These are phyloP conservation scores for Calonectria hawksworthii DNA, from an alignment of 2,329 filamentous ascomycete genomes.

Conservation along the genomic window DNA sequence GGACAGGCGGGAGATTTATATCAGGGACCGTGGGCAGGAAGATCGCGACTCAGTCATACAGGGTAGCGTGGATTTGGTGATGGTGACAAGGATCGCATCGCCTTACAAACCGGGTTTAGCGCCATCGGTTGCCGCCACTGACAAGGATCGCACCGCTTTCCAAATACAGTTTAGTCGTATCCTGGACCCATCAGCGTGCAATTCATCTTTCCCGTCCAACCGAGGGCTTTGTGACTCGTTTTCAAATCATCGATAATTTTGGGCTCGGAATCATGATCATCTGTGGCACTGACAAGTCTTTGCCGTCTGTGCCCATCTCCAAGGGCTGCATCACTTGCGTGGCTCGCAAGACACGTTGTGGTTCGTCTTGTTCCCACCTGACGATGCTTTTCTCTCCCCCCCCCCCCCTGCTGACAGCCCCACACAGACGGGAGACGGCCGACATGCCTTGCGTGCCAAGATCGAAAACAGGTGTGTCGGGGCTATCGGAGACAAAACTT, in stretches of 20 bases:
- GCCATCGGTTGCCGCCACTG: background rate
- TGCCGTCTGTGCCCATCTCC: background rate
- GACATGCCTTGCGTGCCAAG: background rate
- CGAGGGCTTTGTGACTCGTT: background rate
- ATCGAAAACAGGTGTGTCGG: background rate
- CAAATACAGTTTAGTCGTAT: background rate
- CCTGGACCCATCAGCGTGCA: background rate
- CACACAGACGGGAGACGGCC: background rate
- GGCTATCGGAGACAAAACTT: conserved; percentile 11
- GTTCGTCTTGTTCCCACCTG: background rate
- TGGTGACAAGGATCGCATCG: background rate
- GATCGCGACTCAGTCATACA: background rate
- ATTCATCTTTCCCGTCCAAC: background rate
- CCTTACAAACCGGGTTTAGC: background rate
- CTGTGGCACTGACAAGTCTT: background rate
- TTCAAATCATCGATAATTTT: background rate
- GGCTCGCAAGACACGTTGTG: conserved; percentile 4
- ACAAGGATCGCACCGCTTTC: conserved; percentile 8
- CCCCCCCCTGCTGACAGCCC: background rate
- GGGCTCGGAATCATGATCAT: background rate
- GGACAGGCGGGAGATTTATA: background rate
- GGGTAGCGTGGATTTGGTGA: background rate
- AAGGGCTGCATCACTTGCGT: conserved; percentile 14
- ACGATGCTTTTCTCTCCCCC: background rate
- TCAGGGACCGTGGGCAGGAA: background rate